phyloP scores from a whole-genome alignment of 2,329 filamentous ascomycete genomes.

The Aureobasidium leucospermi region DNA sequence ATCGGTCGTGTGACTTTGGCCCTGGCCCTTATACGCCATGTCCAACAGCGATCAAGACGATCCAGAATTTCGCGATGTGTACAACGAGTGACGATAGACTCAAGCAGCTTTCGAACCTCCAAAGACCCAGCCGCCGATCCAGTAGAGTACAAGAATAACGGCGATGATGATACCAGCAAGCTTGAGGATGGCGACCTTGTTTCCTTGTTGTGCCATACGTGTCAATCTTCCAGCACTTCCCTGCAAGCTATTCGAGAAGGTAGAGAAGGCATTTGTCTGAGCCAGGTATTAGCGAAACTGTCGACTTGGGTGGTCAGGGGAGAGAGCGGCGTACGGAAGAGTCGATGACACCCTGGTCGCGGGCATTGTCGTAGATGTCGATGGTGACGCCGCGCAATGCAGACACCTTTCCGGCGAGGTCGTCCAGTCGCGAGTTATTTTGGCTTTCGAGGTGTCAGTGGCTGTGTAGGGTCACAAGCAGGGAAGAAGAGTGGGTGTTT shows the following conservation, averaged over 20 bases:
- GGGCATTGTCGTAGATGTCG: conserved; percentile 95
- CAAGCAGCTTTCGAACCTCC: conserved; percentile 15
- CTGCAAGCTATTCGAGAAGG: conserved; percentile 73
- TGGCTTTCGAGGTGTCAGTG: conserved; percentile 40
- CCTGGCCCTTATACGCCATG: too few species aligned
- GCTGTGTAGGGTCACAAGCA: conserved; percentile 1
- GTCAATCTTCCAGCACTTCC: conserved; percentile 75
- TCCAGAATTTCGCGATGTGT: neutral
- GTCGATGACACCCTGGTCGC: conserved; percentile 81
- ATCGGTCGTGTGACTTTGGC: neutral
- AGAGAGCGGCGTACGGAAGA: conserved; percentile 57
- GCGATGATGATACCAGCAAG: conserved; percentile 75
- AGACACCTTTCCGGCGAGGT: conserved; percentile 83
- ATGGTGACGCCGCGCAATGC: conserved; percentile 89
- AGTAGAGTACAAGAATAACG: conserved; percentile 67
- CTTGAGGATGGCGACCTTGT: conserved; percentile 86
- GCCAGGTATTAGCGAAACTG: neutral
- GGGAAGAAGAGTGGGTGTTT: conserved; percentile 32
- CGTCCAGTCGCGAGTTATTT: conserved; percentile 90
- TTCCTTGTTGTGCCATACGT: conserved; percentile 84
- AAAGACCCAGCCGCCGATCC: conserved; percentile 41
- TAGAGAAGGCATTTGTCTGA: conserved; percentile 83
- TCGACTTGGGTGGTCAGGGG: neutral
- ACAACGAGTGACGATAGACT: neutral
- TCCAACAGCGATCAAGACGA: too few species aligned